Evolutionary conservation across 2,329 filamentous ascomycete genomes (phyloP), one percentile per base, ranked within the genome.

Genomic region (Didymella sp.): DNA sequence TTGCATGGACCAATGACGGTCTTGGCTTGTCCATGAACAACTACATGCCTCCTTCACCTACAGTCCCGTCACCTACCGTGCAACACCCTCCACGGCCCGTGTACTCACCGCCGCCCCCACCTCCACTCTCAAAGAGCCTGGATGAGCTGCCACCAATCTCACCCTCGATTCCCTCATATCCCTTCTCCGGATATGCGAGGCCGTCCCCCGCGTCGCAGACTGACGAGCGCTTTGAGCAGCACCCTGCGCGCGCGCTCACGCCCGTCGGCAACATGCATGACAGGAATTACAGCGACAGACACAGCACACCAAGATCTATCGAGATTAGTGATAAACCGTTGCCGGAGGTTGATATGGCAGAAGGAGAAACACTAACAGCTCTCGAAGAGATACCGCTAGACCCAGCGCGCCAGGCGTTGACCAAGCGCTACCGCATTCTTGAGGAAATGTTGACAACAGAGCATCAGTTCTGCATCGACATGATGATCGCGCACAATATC

Each of bases 401-500:
- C 30, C 64, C 67, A 35, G 64, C 62, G 5, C 66, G 62, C 24
- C 59, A 67, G 51, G 57, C 61, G n/a, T 80, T 98, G 8, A 85
- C 86, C 46, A 90, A 94, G 72, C 89, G 95, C 19, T 87, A 89
- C 51, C 87, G 96, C 73, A 87, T 96, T 44, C 89, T 98, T 68
- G 93, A 94, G 71, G 95, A 99, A 76, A 81, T 99, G 33, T 85
- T 97, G 42, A 92, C 97, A 69, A 99, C 95, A 0, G 95, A 99
- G 73, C 88, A 92, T 44, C 88, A 89, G 6, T 98, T 96, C 76
- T 88, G 96, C 54, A 87, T 92, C 62, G 95, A 99, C 74, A 94
- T 99, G 91, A 96, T 93, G 73, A 94, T 99, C 50, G 89, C 96
- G 2, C 92, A 96, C 70, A 93, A 98, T 71, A 98, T 99, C 51